Base-by-base conservation (phyloP, 495 filamentous ascomycete genomes). In the Aspergillus sparsus region DNA sequence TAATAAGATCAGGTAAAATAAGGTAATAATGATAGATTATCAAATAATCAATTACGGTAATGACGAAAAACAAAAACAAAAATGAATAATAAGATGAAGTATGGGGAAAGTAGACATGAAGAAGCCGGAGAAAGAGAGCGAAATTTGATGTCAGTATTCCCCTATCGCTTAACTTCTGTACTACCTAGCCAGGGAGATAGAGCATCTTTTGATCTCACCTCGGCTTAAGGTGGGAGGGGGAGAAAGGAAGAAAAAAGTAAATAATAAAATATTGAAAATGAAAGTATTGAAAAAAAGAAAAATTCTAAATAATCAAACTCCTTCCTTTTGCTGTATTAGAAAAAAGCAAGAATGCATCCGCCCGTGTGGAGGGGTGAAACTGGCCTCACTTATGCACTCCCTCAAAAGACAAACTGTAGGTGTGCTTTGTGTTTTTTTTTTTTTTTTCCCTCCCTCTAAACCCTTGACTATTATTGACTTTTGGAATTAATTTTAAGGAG, bases 311-410 rank as follows among this genome's bases (percentile, higher is more conserved):
- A 15, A 15, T 47, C n/a, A 34, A 11, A 12, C 32, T 46, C 31
- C 53, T 55, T 41, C 36, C 52, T 39, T 42, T 21, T 54, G 35
- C 16, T 54, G 52, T 16, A 35, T 7, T 39, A 60, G 51, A 49
- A 62, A 66, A 66, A 62, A 62, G 51, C 46, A 62, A 66, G 42
- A 58, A 65, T 61, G 55, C 55, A 56, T 51, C 50, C 49, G 45
- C 36, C 36, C 44, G 63, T 62, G 54, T 57, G 62, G 53, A 53
- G 39, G 39, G 37, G 37, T 53, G 57, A 55, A 47, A 44, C 32
- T 21, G 31, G 57, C 41, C 49, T 53, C 35, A 31, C 31, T 46
- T 12, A 49, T n/a, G 31, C 51, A 44, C 41, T 46, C 7, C 33
- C 13, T 34, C 18, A 36, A 18, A 33, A 37, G 34, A 35, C 21